A percentile compares a stretch with the other conserved stretches of the same genome.
phyloP scores from a whole-genome alignment of 176 grass and related monocot genomes.

The Oryza meyeriana region DNA sequence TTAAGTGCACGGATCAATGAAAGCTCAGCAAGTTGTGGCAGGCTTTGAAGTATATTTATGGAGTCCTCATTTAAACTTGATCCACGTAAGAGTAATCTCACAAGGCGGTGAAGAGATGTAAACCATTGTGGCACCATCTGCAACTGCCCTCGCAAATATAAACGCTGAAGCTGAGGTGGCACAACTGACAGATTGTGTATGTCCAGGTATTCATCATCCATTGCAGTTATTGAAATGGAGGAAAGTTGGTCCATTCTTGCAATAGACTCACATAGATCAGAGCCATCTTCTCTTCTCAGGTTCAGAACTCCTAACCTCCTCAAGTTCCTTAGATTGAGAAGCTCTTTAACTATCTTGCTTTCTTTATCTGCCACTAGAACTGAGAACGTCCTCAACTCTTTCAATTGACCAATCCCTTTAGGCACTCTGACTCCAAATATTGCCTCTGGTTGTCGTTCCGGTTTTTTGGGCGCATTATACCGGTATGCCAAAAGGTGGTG shows the following conservation, averaged over 20 bases:
- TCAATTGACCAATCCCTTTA: conserved; percentile 3
- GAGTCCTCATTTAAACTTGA: conserved; percentile 16
- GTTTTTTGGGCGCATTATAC: conserved; percentile 3
- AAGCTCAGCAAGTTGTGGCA: conserved; percentile 17
- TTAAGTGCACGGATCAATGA: conserved; percentile 1
- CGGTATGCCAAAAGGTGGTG: not conserved
- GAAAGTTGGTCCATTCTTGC: conserved; percentile 4
- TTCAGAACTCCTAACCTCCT: conserved; percentile 17
- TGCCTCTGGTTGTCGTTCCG: not conserved
- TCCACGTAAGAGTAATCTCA: conserved; percentile 10
- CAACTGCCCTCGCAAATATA: conserved; percentile 19
- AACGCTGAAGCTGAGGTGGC: conserved; percentile 3
- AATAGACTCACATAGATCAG: not conserved
- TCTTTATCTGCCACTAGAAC: not conserved
- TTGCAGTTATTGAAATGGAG: conserved; percentile 5
- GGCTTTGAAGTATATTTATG: conserved; percentile 6
- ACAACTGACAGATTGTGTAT: not conserved
- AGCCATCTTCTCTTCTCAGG: conserved; percentile 3
- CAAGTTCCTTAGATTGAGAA: conserved; percentile 4
- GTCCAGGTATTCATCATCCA: not conserved
- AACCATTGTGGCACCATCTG: conserved; percentile 1
- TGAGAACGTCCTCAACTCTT: conserved; percentile 15
- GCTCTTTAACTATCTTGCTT: conserved; percentile 17
- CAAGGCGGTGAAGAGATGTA: conserved; percentile 2
- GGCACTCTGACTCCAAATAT: not conserved